Evolutionary conservation across 768 basidiomycete species (phyloP), one percentile per base, ranked within the genome.

Genomic region (Phaeotremella fagi): DNA sequence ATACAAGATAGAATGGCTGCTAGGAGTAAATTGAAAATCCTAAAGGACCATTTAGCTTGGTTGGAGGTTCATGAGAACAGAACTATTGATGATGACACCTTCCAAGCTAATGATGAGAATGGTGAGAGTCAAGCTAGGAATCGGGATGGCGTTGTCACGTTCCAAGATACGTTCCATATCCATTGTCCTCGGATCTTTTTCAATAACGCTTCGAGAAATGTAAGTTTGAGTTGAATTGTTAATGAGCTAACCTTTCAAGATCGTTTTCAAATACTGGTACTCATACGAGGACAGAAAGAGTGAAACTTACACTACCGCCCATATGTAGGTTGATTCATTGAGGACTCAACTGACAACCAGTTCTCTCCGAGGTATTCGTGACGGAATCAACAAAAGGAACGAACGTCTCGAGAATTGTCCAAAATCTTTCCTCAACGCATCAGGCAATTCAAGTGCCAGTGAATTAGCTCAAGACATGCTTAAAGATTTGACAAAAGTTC

Each of bases 101-200:
- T 63, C 25, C 49, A 56, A 22, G 15, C 42, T 23, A 12, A 44
- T 24, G 26, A 44, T 18, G 12, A n/a, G n/a, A 31, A 48, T 29
- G 36, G 6, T 31, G 2, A 41, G 25, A 16, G 5, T 11, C 43
- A 45, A 22, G 37, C 23, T 28, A 47, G 29, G 12, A 20, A 52
- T 18, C 22, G 27, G 20, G 14, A 24, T n/a, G 42, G 31, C 83
- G 86, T 81, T 80, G 1, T 55, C 1, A 47, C 50, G 55, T 97
- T 94, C 74, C 85, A 87, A 67, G 87, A 92, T 63, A 89, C 91
- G 23, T 89, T 91, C 68, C 88, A 94, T 66, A 80, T 90, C 15
- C 90, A 95, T 73, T 86, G 82, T 56, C 91, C 90, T 0, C 85
- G 82, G 44, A 79, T 94, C 42, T 84, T 83, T 63, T 78, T 90